phyloP scores from a whole-genome alignment of 1,284 basidiomycete genomes.

The Marasmius tenuissimus region DNA sequence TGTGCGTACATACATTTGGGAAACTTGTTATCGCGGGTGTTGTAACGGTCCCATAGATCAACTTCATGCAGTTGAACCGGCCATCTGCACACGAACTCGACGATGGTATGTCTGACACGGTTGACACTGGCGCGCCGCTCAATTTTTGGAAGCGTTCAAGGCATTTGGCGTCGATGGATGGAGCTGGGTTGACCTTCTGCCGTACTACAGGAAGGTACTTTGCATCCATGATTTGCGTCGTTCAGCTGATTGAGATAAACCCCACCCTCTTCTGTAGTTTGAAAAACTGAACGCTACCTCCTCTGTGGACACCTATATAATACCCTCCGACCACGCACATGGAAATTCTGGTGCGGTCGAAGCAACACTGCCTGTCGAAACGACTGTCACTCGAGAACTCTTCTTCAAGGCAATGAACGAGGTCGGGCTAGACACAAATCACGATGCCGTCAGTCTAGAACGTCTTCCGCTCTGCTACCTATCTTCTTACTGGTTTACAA shows the following conservation, averaged over 20 bases:
- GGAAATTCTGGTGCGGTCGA: background rate
- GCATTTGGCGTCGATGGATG: background rate
- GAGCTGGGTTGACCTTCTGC: background rate
- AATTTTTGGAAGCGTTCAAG: background rate
- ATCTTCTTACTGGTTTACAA: background rate
- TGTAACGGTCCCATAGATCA: background rate
- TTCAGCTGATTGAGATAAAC: background rate
- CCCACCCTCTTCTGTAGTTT: background rate
- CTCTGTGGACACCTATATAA: background rate
- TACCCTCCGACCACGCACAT: background rate
- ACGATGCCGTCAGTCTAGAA: background rate
- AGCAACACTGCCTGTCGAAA: background rate
- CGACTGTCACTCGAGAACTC: background rate
- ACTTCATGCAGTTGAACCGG: background rate
- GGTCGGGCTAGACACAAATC: background rate
- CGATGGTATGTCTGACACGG: background rate
- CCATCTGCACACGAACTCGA: background rate
- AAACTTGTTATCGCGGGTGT: no score
- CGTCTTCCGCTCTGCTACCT: background rate
- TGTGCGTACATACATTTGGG: background rate
- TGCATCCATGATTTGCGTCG: background rate
- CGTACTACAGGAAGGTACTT: background rate
- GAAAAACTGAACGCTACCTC: background rate
- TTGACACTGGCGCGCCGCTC: background rate
- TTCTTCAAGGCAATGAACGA: slow-evolving; percentile 1